These are phyloP conservation scores for Mycena filopes DNA, from an alignment of 768 basidiomycete genomes.

Conservation along the genomic window DNA sequence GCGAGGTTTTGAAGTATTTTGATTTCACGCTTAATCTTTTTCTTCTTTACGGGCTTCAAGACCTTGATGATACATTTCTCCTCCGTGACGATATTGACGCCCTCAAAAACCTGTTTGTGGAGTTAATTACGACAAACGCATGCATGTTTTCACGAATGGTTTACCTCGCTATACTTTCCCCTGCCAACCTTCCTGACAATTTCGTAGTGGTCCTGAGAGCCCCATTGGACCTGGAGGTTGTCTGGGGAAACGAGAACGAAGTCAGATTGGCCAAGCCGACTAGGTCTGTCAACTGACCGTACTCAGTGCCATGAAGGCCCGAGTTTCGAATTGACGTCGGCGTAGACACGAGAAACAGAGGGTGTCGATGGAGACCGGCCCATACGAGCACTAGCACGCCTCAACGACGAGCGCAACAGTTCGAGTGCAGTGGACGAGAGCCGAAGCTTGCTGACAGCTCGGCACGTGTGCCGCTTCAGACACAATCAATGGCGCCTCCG, in stretches of 20 bases:
- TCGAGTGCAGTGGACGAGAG: too few species aligned
- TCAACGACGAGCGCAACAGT: slow-evolving; percentile 21
- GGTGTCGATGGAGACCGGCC: slow-evolving; percentile 72
- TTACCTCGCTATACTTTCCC: slow-evolving; percentile 96
- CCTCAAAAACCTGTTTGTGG: slow-evolving; percentile 84
- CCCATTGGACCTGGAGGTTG: slow-evolving; percentile 98
- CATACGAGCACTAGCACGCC: slow-evolving; percentile 54
- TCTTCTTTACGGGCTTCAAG: slow-evolving; percentile 99
- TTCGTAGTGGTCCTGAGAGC: slow-evolving; percentile 96
- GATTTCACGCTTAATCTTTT: slow-evolving; percentile 99
- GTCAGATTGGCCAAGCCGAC: slow-evolving; percentile 35
- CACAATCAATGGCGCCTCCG: not conserved
- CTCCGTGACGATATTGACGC: slow-evolving; percentile 89
- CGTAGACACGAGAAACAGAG: slow-evolving; percentile 88
- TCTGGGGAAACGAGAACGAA: slow-evolving; percentile 58
- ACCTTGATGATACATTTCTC: slow-evolving; percentile 99
- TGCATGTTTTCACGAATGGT: slow-evolving; percentile 24
- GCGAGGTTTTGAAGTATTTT: slow-evolving; percentile 97
- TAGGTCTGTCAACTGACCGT: slow-evolving; percentile 66
- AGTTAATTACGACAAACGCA: slow-evolving; percentile 20
- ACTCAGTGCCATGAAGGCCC: slow-evolving; percentile 96
- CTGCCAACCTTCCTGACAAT: slow-evolving; percentile 96
- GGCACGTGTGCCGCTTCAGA: too few species aligned
- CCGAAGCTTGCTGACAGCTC: too few species aligned
- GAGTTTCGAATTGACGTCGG: slow-evolving; percentile 60